Evolutionary conservation across 2,329 filamentous ascomycete genomes (phyloP), one percentile per base, ranked within the genome.

Genomic region (Salinomyces thailandicus): DNA sequence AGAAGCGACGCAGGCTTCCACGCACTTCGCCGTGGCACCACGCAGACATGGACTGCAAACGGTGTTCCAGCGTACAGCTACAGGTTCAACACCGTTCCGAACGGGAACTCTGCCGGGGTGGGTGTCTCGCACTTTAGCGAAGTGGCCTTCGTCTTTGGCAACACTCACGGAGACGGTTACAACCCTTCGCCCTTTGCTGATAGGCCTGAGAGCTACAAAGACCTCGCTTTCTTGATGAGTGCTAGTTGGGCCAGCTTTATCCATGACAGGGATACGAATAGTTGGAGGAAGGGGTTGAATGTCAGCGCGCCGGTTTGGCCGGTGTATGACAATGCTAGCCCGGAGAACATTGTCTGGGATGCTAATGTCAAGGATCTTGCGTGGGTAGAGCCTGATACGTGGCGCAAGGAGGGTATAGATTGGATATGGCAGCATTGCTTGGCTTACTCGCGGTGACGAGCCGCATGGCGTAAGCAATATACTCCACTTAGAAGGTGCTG

Each of bases 31-130:
- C 66, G 75, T 16, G 59, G 66, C 15, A 67, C 70, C 4, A 69
- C 67, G 42, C 60, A 72, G 45, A 59, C 62, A 1, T 76, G 71
- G 67, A 61, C 71, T 8, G 58, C 58, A 7, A 55, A 62, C 19
- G 58, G 60, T 9, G 48, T 72, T 2, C 61, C 68, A 5, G 71
- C 71, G 6, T 79, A 75, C 60, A 72, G 68, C 48, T 80, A 77
- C 58, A 67, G 72, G 31, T 80, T 79, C 63, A 75, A 79, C 49
- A 72, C 72, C 6, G 56, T 68, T 12, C 57, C 67, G 0, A 61
- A 64, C 3, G 68, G 71, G 6, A 46, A 66, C 1, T 53, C 62
- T 0, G 55, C 60, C 8, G 53, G 59, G 1, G 50, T 58, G 1
- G 69, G 68, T 0, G 68, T 66, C 0, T 65, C 66, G 0, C 75